Evolutionary conservation across 1,284 basidiomycete genomes (phyloP).

Genomic region (Cutaneotrichosporon dermatis): DNA sequence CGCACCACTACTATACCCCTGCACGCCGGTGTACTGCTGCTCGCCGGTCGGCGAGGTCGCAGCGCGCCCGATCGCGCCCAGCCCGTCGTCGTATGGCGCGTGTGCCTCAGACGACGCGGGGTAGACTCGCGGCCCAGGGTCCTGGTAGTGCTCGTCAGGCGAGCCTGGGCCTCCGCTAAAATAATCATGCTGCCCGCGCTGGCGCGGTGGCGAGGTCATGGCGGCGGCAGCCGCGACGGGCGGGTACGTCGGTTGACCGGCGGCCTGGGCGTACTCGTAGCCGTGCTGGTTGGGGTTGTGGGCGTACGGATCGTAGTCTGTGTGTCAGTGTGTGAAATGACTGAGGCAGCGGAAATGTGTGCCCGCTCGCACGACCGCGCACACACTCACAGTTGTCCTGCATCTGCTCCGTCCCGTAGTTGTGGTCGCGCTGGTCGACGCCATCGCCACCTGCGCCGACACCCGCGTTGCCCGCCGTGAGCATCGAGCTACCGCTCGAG

Average conservation of each 20-base stretch:
- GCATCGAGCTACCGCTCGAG: conserved; percentile 2
- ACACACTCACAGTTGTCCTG: background rate
- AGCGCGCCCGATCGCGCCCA: conserved; percentile 36
- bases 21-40: conserved; percentile 4
- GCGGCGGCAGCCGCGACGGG: background rate
- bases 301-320: conserved; percentile 11
- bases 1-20: conserved; percentile 1
- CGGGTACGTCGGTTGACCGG: conserved; percentile 7
- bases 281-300: conserved; percentile 23
- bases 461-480: conserved; percentile 33
- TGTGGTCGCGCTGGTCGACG: conserved; percentile 23
- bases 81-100: conserved; percentile 29
- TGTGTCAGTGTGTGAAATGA: conserved; percentile 4
- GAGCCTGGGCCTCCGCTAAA: background rate
- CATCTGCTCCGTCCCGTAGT: conserved; percentile 13
- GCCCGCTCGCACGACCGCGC: background rate
- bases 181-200: background rate
- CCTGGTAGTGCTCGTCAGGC: conserved; percentile 1
- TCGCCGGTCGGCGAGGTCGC: conserved; percentile 25
- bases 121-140: conserved; percentile 13
- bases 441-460: conserved; percentile 28
- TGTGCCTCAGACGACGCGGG: background rate
- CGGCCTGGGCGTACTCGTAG: conserved; percentile 8
- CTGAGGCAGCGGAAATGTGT: too few relatives aligned
- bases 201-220: background rate